These are phyloP conservation scores for Rauvolfia tetraphylla DNA, from an alignment of 257 asterid species.

Conservation along the genomic window DNA sequence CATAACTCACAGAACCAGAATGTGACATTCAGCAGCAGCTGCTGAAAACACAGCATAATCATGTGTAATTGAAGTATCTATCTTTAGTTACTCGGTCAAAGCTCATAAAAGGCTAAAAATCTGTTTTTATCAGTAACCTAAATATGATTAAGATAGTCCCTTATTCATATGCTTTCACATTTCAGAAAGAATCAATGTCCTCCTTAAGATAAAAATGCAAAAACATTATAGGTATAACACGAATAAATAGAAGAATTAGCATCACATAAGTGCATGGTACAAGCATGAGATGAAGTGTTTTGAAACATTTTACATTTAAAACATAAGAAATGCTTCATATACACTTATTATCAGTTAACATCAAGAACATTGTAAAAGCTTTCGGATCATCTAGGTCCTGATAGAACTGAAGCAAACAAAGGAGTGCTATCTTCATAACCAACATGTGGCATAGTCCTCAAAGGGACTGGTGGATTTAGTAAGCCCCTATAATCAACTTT, in stretches of 20 bases:
- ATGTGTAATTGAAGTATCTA: background rate
- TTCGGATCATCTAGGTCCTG: conserved; percentile 12
- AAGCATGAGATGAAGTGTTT: background rate
- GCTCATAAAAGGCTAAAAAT: background rate
- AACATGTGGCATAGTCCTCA: background rate
- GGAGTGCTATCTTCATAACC: background rate
- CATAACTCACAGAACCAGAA: background rate
- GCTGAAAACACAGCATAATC: background rate
- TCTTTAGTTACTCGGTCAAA: too few species aligned
- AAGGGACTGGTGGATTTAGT: background rate
- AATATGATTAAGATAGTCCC: background rate
- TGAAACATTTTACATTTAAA: background rate
- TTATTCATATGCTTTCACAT: background rate
- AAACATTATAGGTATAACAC: background rate
- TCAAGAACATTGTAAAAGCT: background rate
- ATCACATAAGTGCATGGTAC: background rate
- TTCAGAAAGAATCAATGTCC: background rate
- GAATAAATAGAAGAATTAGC: background rate
- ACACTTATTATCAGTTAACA: background rate
- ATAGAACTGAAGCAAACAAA: conserved; percentile 9
- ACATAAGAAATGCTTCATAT: background rate
- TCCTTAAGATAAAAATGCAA: background rate
- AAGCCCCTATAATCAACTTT: conserved; percentile 1
- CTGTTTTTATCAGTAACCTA: background rate
- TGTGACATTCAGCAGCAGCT: background rate